These are phyloP conservation scores for Clonostachys rosea DNA, from an alignment of 2,329 filamentous ascomycete genomes.

Conservation along the genomic window DNA sequence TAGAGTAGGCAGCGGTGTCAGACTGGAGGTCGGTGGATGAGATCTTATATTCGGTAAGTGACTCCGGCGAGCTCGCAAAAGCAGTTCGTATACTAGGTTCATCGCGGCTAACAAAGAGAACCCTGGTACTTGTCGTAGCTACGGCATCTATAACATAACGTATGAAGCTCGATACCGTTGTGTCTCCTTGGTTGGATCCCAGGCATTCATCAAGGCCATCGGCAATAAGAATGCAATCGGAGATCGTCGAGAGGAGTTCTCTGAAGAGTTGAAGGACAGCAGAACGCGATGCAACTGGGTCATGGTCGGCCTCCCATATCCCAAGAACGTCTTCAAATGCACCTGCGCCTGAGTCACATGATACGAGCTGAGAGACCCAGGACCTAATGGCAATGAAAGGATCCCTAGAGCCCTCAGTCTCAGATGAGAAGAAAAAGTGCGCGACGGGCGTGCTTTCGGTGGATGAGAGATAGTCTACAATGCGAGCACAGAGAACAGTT, in stretches of 20 bases:
- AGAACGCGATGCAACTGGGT: not conserved
- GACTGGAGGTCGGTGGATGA: slow-evolving; percentile 10
- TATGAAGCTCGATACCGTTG: not conserved
- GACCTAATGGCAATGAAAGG: slow-evolving; percentile 16
- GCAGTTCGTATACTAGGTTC: slow-evolving; percentile 12
- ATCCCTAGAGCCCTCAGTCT: slow-evolving; percentile 12
- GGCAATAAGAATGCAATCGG: slow-evolving; percentile 12
- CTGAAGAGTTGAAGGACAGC: slow-evolving; percentile 10
- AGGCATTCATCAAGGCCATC: slow-evolving; percentile 28
- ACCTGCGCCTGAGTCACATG: not conserved
- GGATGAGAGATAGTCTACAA: slow-evolving; percentile 12
- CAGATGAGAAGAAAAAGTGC: slow-evolving; percentile 25
- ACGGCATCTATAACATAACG: not conserved
- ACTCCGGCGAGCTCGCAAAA: not conserved
- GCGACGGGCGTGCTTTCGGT: slow-evolving; percentile 7
- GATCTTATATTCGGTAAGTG: slow-evolving; percentile 9
- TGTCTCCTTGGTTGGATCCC: not conserved
- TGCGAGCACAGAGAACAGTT: slow-evolving; percentile 19
- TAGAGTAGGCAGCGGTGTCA: slow-evolving; percentile 14
- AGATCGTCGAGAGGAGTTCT: slow-evolving; percentile 9
- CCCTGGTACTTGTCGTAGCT: slow-evolving; percentile 7
- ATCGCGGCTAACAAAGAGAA: slow-evolving; percentile 17
- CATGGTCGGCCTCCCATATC: not conserved
- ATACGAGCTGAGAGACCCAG: slow-evolving; percentile 18
- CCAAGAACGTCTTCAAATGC: slow-evolving; percentile 7